Evolutionary conservation across 495 filamentous ascomycete genomes (phyloP).

Genomic region (Alectoria sarmentosa): DNA sequence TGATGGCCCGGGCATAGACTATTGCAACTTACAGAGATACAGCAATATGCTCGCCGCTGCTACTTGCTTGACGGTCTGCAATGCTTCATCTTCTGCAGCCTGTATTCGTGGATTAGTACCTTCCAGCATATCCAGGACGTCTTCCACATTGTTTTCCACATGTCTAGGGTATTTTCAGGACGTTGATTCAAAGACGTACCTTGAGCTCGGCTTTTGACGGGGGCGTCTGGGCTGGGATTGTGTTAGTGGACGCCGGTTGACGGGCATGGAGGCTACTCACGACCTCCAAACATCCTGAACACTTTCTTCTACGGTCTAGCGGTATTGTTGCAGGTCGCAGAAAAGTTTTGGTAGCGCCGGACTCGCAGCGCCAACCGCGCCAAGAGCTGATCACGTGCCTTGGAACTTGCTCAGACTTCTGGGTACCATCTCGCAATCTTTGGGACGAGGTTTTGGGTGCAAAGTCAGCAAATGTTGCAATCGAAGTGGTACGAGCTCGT

Average conservation of each 20-base stretch:
- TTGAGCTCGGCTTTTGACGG: constrained; percentile 21
- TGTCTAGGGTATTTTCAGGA: not conserved
- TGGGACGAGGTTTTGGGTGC: too few species aligned
- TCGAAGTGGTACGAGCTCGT: not conserved
- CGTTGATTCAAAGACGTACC: not conserved
- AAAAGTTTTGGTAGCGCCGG: not conserved
- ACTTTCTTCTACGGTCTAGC: not conserved
- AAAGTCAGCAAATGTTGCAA: not conserved
- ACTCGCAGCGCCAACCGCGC: not conserved
- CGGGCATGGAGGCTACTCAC: constrained; percentile 4
- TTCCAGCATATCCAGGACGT: not conserved
- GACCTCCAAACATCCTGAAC: constrained; percentile 21
- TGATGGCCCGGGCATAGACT: not conserved
- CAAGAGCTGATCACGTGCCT: not conserved
- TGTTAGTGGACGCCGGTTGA: not conserved
- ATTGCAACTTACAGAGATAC: constrained; percentile 66
- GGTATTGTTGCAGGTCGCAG: not conserved
- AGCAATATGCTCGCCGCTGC: constrained; percentile 58
- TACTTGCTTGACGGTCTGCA: constrained; percentile 55
- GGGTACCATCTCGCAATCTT: not conserved
- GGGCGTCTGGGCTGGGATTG: constrained; percentile 8
- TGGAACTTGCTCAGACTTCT: too few species aligned
- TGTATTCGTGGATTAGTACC: constrained; percentile 17
- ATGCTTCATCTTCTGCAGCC: constrained; percentile 64
- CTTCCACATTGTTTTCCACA: not conserved